Evolutionary conservation across 352 stramenopile genomes (phyloP).

Genomic region (Phytophthora citrophthora): DNA sequence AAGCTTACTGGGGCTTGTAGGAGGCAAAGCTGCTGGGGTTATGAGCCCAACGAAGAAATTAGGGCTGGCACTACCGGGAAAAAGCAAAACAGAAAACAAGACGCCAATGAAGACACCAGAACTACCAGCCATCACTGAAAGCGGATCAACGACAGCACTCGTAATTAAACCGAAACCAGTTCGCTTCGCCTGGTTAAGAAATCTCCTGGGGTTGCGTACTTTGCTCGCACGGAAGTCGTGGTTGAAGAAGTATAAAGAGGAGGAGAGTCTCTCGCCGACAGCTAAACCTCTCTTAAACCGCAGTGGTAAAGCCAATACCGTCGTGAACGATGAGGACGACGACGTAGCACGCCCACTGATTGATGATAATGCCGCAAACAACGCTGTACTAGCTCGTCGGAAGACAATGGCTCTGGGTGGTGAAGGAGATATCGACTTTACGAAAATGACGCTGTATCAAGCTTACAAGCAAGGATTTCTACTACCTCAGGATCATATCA

Average conservation of each 20-base stretch:
- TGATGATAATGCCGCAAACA: conserved; percentile 20
- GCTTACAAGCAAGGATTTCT: conserved; percentile 75
- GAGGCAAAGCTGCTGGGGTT: conserved; percentile 14
- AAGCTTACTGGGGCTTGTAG: conserved; percentile 29
- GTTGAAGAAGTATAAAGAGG: conserved; percentile 65
- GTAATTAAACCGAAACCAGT: conserved; percentile 13
- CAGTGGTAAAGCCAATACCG: conserved; percentile 19
- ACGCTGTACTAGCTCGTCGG: conserved; percentile 27
- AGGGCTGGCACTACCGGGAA: conserved; percentile 13
- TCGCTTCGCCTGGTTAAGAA: conserved; percentile 48
- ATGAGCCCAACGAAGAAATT: conserved; percentile 30
- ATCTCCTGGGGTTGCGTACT: conserved; percentile 43
- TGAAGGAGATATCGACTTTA: conserved; percentile 58
- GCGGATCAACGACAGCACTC: conserved; percentile 11
- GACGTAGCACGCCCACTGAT: conserved; percentile 16
- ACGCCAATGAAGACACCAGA: conserved; percentile 6
- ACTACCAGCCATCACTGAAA: conserved; percentile 13
- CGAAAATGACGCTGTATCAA: conserved; percentile 75
- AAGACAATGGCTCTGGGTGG: conserved; percentile 19
- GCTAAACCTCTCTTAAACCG: conserved; percentile 24
- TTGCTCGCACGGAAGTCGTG: conserved; percentile 59
- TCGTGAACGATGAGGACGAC: conserved; percentile 20
- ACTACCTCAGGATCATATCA: conserved; percentile 78
- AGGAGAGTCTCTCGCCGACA: conserved; percentile 32
- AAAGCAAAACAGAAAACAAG: conserved; percentile 17